Conservation (phyloP, 495 filamentous ascomycete genomes). For the Penicillium taxi region DNA sequence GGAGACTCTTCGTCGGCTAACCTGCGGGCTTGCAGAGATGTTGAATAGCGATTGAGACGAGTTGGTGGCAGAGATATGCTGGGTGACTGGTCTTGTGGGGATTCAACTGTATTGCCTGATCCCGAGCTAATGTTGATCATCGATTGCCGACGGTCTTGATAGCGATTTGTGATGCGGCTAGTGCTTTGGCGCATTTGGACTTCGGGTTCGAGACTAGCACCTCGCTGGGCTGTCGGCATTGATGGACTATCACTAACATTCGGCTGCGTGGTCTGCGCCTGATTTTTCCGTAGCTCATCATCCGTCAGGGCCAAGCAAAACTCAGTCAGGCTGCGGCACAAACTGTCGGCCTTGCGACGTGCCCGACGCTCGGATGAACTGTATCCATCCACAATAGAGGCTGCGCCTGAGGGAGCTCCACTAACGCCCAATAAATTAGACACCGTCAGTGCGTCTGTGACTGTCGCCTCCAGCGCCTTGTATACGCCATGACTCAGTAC, state of each 20-base stretch:
- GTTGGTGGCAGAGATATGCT: conserved; percentile 23
- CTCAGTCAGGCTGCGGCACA: conserved; percentile 89
- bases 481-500: conserved; percentile 65
- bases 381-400: conserved; percentile 43
- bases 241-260: no score
- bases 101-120: conserved; percentile 13
- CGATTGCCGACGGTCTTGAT: conserved; percentile 65
- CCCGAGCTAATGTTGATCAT: conserved; percentile 40
- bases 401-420: conserved; percentile 57
- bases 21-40: conserved; percentile 31
- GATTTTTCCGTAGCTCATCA: conserved; percentile 26
- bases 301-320: conserved; percentile 78
- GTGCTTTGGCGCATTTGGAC: conserved; percentile 36
- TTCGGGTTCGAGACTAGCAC: conserved; percentile 39
- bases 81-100: conserved; percentile 22
- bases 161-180: conserved; percentile 57
- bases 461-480: conserved; percentile 71
- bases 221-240: conserved; percentile 26
- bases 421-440: conserved; percentile 64
- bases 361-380: conserved; percentile 69
- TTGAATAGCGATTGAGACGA: conserved; percentile 33
- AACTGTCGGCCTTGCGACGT: conserved; percentile 80
- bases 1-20: conserved; percentile 26
- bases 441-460: conserved; percentile 69
- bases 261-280: conserved; percentile 16